These are phyloP conservation scores for Hypoxylon rickii DNA, from an alignment of 495 filamentous ascomycete genomes.

Conservation along the genomic window DNA sequence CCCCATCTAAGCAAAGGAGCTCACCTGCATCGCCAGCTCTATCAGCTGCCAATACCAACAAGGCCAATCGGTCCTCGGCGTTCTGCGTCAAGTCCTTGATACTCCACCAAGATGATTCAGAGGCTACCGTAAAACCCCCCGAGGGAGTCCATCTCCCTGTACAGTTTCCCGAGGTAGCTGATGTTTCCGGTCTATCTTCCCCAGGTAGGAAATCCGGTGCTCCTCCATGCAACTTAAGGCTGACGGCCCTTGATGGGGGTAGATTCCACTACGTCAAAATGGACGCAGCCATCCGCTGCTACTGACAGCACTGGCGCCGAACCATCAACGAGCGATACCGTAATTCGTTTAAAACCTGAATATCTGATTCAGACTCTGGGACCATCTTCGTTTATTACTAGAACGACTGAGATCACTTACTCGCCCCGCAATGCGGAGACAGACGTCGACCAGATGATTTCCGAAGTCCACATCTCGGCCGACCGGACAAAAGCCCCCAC, in stretches of 20 bases:
- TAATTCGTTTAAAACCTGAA: conserved; percentile 13
- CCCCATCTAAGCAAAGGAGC: conserved; percentile 24
- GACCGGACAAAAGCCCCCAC: conserved; percentile 28
- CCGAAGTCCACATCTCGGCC: conserved; percentile 45
- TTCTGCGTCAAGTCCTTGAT: conserved; percentile 32
- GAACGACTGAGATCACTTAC: conserved; percentile 40
- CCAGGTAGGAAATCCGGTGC: conserved; percentile 25
- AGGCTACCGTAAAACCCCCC: conserved; percentile 17
- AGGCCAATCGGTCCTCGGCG: conserved; percentile 17
- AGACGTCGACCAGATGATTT: conserved; percentile 36
- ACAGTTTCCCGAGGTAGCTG: conserved; percentile 24
- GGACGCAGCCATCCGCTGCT: conserved; percentile 43
- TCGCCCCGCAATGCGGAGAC: conserved; percentile 38
- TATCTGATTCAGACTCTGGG: conserved; percentile 42
- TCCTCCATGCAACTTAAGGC: not conserved
- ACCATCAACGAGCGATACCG: conserved; percentile 17
- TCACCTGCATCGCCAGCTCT: not conserved
- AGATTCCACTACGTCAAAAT: conserved; percentile 51
- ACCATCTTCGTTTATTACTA: conserved; percentile 44
- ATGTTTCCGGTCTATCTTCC: conserved; percentile 26
- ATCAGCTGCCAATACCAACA: not conserved
- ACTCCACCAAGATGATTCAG: conserved; percentile 19
- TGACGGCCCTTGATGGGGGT: conserved; percentile 9
- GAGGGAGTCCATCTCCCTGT: conserved; percentile 24
- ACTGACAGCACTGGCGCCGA: conserved; percentile 37